Conservation (phyloP, 2,329 filamentous ascomycete genomes). For the Xylaria multiplex region DNA sequence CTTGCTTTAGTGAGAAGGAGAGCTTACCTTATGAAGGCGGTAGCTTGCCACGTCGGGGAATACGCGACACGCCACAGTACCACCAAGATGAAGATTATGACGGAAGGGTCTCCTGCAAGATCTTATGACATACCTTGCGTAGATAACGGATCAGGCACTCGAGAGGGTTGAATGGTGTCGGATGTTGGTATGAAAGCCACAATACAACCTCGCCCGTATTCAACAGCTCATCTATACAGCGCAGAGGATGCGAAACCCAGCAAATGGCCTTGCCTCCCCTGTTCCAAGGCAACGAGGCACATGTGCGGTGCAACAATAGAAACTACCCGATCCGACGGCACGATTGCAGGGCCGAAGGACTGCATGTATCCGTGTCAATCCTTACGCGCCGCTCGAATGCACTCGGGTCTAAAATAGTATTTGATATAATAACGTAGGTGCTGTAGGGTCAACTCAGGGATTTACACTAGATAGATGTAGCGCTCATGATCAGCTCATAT, state of each 20-base stretch:
- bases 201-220: slow-evolving; percentile 11
- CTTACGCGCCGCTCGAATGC: not conserved
- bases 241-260: not conserved
- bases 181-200: slow-evolving; percentile 29
- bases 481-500: slow-evolving; percentile 7
- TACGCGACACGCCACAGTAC: not conserved
- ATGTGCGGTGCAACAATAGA: slow-evolving; percentile 27
- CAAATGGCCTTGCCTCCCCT: slow-evolving; percentile 15
- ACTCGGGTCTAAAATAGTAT: not conserved
- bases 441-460: not conserved
- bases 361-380: slow-evolving; percentile 24
- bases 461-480: not conserved
- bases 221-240: not conserved
- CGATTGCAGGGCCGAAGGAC: slow-evolving; percentile 12
- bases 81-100: not conserved
- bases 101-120: not conserved
- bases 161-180: slow-evolving; percentile 17
- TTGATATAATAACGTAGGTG: not conserved
- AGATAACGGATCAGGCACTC: slow-evolving; percentile 27
- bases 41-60: not conserved
- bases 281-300: slow-evolving; percentile 14
- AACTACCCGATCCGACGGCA: slow-evolving; percentile 31
- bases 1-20: not conserved
- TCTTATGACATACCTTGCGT: not conserved
- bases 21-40: not conserved